Percentiles rank a stretch among this genome's conserved stretches.
Conservation (phyloP, 2,329 filamentous ascomycete species). For the Pezicula radicicola region DNA sequence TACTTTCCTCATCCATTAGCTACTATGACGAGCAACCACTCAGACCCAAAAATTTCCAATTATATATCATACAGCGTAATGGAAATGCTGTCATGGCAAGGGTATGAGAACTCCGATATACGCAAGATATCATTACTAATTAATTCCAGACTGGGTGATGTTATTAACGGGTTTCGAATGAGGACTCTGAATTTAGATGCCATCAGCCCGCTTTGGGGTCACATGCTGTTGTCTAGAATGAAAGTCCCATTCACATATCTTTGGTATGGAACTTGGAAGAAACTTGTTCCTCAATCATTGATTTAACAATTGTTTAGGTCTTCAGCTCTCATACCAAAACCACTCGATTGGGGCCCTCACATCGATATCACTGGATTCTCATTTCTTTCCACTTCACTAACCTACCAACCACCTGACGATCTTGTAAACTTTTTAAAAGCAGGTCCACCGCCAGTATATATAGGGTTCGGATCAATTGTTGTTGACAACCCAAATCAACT, state of each 20-base stretch:
- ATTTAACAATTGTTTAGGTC: too few relatives aligned
- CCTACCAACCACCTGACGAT: too few relatives aligned
- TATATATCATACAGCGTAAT: slow-evolving; percentile 76
- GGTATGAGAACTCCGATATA: slow-evolving; percentile 28
- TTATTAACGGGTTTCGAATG: slow-evolving; percentile 69
- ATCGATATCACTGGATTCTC: too few relatives aligned
- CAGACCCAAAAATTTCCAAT: slow-evolving; percentile 71
- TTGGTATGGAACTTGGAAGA: slow-evolving; percentile 35
- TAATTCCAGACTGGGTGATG: slow-evolving; percentile 55
- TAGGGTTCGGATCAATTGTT: too few relatives aligned
- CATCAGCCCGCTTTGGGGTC: slow-evolving; percentile 72
- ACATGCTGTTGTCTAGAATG: slow-evolving; percentile 64
- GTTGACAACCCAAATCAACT: too few relatives aligned
- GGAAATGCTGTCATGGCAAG: slow-evolving; percentile 86
- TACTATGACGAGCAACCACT: slow-evolving; percentile 66
- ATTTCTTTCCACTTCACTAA: too few relatives aligned
- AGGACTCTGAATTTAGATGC: slow-evolving; percentile 66
- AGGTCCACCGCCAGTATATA: too few relatives aligned
- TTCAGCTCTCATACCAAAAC: too few relatives aligned
- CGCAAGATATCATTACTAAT: background rate
- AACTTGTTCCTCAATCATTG: too few relatives aligned
- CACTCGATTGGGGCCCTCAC: too few relatives aligned
- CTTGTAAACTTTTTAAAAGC: too few relatives aligned
- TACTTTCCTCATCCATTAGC: slow-evolving; percentile 73
- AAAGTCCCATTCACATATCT: slow-evolving; percentile 72